Base-by-base conservation (phyloP, 495 filamentous ascomycete genomes). In the Pseudoneurospora amorphoporcata region DNA sequence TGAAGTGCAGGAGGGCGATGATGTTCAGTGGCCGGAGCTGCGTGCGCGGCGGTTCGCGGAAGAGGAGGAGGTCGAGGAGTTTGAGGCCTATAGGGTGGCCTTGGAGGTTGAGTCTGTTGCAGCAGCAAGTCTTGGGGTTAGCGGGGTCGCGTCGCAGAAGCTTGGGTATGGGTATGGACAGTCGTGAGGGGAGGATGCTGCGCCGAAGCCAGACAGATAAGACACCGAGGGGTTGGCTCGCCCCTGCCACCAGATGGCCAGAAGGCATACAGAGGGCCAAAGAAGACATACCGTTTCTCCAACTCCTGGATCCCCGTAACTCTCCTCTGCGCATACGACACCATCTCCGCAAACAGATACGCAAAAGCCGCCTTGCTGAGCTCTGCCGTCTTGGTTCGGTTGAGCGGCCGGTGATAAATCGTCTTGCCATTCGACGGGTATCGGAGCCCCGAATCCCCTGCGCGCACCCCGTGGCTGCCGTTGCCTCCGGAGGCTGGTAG, bases 271-370 rank as follows among this genome's bases (percentile, higher is more conserved):
- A n/a, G 23, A 23, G 35, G 35, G 35, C 2, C 35, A 37, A 37
- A 2, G 29, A 17, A 23, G n/a, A 76, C 84, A 47, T 78, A 95
- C 94, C 92, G 87, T 84, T 93, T 93, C 81, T 99, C 95, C 16
- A 99, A 79, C 80, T 98, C 96, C 77, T 94, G 90, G 70, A 98
- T 97, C 2, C 92, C 94, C 71, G 91, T 95, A 70, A 97, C 94
- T 74, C 92, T 85, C 76, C 90, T 89, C 79, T 98, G 96, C 58
- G 95, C 94, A 81, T 99, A 98, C 76, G 88, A 90, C 40, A 99
- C 94, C 93, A 99, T 97, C 86, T 98, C 95, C 45, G 88, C 90
- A 77, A 99, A 99, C 29, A 99, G 85, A 78, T 95, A 98, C 40
- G 95, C 96, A 81, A 99, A 98, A 80, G 92, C 92, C 0, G 96